Base-by-base conservation (phyloP, 31 red algal genomes). In the Porphyra umbilicalis region DNA sequence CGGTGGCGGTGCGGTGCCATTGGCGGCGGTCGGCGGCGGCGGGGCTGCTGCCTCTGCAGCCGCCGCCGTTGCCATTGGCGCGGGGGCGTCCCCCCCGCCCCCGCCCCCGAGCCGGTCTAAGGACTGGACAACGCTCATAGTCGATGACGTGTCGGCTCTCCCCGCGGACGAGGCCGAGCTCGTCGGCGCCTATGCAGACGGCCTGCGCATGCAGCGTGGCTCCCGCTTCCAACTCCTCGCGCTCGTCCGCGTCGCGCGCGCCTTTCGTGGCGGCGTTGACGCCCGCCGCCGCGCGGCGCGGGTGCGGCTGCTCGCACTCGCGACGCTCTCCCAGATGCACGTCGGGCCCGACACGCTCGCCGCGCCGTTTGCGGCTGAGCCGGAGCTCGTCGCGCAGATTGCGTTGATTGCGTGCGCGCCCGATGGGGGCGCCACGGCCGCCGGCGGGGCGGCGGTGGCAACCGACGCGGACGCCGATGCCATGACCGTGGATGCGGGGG, bases 281-380 rank as follows among this genome's bases (percentile, higher is more conserved):
- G 86, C 75, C 35, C 82, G 91, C 2, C 79, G 85, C 75, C 83
- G 88, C 79, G 42, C 77, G 9, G 78, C 71, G 39, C 37, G 86
- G 25, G 81, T 93, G 33, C 82, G 91, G 6, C 37, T 93, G 79
- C 88, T 88, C 57, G 91, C 91, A 6, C 44, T 93, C 30, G 83
- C 91, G 16, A 93, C 82, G n/a, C 78, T 93, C 29, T 88, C 88
- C n/a, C 86, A 85, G 33, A 35, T 93, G 76, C 86, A 93, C 31
- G 76, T 87, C 6, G 79, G 79, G 42, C 82, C 81, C 20, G 57
- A 44, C 42, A 67, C 38, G 35, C 67, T 81, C 57, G 57, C 75
- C 33, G 82, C 86, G 10, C 46, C 77, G 32, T 33, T 93, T n/a
- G 76, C 82, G 10, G 87, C 80, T 36, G 91, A 93, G 77, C 88